A percentile compares a stretch with the other conserved stretches of the same genome.
phyloP scores from a whole-genome alignment of 1,284 basidiomycete species.

The Pholiota adiposa region DNA sequence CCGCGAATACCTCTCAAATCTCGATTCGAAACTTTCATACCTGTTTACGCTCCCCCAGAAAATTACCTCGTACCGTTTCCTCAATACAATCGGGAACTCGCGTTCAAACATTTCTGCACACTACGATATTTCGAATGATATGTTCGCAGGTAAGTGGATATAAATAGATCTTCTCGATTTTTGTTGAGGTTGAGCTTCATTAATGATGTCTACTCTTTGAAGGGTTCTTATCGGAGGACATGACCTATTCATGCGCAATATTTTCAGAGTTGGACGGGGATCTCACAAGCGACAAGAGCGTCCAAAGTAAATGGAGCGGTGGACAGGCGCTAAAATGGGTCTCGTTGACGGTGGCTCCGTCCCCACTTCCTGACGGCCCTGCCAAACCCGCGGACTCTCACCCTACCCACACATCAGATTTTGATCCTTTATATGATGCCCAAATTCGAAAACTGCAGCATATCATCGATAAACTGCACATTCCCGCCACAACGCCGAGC shows the following conservation, averaged over 20 bases:
- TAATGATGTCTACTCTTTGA: too few relatives aligned
- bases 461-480: constrained; percentile 56
- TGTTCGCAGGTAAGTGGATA: constrained; percentile 46
- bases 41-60: constrained; percentile 61
- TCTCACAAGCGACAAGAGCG: constrained; percentile 37
- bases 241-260: constrained; percentile 84
- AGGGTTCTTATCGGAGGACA: constrained; percentile 75
- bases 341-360: constrained; percentile 12
- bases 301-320: constrained; percentile 37
- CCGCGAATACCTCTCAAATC: constrained; percentile 50
- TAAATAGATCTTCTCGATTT: constrained; percentile 9
- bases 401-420: constrained; percentile 3
- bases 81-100: constrained; percentile 65
- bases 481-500: constrained; percentile 31
- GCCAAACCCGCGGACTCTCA: not conserved
- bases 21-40: constrained; percentile 52
- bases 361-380: constrained; percentile 16
- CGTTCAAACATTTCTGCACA: constrained; percentile 77
- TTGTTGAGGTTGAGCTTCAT: not conserved
- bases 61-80: constrained; percentile 61
- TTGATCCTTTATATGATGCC: constrained; percentile 65
- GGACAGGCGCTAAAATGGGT: constrained; percentile 35
- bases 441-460: constrained; percentile 70
- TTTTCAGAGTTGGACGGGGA: constrained; percentile 71
- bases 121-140: constrained; percentile 72